Evolutionary conservation across 257 asterid genomes (phyloP).

Genomic region (Coffea eugenioides): DNA sequence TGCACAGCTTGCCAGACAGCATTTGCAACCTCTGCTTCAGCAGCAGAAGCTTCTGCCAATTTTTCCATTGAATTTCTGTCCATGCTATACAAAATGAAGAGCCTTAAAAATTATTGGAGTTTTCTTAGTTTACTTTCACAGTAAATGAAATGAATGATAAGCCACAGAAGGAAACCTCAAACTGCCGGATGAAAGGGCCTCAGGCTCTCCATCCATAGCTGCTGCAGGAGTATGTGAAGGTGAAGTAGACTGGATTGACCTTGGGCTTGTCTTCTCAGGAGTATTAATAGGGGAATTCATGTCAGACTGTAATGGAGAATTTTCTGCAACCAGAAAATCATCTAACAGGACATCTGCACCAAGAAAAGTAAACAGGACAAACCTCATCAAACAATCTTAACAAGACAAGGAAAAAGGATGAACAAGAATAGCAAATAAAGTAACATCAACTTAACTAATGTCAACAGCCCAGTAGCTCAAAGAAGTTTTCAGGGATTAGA

Average conservation of each 20-base stretch:
- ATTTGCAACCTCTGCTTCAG: constrained; percentile 96
- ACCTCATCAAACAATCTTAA: background rate
- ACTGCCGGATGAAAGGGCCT: constrained; percentile 48
- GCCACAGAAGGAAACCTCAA: constrained; percentile 52
- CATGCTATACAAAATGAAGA: constrained; percentile 44
- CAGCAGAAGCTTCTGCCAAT: constrained; percentile 94
- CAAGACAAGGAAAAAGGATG: background rate
- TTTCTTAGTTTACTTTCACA: constrained; percentile 6
- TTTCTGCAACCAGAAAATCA: constrained; percentile 89
- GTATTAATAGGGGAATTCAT: constrained; percentile 41
- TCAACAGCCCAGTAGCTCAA: background rate
- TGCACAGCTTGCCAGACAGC: constrained; percentile 96
- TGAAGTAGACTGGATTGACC: constrained; percentile 37
- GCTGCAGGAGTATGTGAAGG: constrained; percentile 39
- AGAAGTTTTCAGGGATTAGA: background rate
- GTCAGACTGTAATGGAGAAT: constrained; percentile 74
- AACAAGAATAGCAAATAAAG: background rate
- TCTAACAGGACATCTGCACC: constrained; percentile 72
- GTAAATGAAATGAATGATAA: constrained; percentile 16
- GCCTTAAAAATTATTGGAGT: constrained; percentile 7
- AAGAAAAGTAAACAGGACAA: constrained; percentile 5
- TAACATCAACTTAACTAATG: background rate
- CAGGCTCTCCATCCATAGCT: constrained; percentile 55
- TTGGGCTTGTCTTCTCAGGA: constrained; percentile 61
- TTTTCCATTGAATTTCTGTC: constrained; percentile 80